Evolutionary conservation across 2,329 filamentous ascomycete genomes (phyloP), one percentile per base, ranked within the genome.

Genomic region (Penicillium brasilianum): DNA sequence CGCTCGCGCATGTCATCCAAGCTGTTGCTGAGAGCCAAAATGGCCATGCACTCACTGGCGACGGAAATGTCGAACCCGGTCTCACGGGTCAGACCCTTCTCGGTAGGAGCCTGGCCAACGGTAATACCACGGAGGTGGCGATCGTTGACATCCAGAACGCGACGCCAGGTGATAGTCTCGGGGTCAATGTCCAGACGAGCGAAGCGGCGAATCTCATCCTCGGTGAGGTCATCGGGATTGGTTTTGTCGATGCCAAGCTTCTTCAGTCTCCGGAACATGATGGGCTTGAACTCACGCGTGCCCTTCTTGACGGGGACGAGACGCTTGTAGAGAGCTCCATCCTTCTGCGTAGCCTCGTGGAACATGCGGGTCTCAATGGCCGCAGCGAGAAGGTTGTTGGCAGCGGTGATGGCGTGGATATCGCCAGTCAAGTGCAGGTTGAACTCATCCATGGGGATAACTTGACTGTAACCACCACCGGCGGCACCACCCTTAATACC

Each of bases 371-470:
- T 98, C 76, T 99, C 95, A 65, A 99, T 96, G 37, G 95, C 95
- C 57, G 95, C 95, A 48, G 95, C 94, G 46, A 99, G 86, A 60
- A 99, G 84, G 80, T 99, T 99, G 85, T 98, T 99, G 39, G 95
- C 95, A 30, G 94, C 94, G 56, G 93, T 93, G 73, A 99, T 95
- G 67, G 95, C 95, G 77, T 99, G 95, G 59, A 99, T 98, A 76
- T 99, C 95, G 72, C 95, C 95, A 58, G 95, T 99, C 72, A 99
- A 82, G 78, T 99, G 95, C 74, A 99, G 83, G 80, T 99, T 99
- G 84, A 99, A 99, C 78, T 99, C 95, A 72, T 99, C 95, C 95
- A 99, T 99, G 61, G 95, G 95, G 71, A 99, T 98, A 74, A 99
- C 95, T 78, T 99, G 95, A 77, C 92, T 97, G 86, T 98, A 99